phyloP scores from a whole-genome alignment of 2,329 filamentous ascomycete genomes.

The Clarireedia sp. region DNA sequence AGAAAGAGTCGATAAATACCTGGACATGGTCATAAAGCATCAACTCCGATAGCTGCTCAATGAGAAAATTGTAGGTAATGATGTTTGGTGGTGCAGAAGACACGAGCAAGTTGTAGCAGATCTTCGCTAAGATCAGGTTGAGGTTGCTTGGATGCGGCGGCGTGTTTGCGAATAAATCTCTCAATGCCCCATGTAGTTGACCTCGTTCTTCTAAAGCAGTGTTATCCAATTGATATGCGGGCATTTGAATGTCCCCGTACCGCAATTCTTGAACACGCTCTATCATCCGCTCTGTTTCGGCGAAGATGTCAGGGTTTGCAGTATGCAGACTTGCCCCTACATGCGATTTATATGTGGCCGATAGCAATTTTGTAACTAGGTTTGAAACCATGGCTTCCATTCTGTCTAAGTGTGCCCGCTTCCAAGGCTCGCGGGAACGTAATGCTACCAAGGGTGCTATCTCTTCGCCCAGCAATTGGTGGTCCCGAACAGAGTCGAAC shows the following conservation, averaged over 20 bases:
- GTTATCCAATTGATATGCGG: conserved; percentile 15
- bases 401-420: conserved; percentile 16
- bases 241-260: conserved; percentile 13
- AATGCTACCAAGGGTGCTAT: neutral
- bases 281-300: conserved; percentile 15
- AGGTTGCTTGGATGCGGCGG: conserved; percentile 12
- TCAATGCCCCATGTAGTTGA: conserved; percentile 21
- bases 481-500: neutral
- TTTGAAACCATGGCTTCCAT: conserved; percentile 18
- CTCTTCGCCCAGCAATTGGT: conserved; percentile 1
- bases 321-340: neutral
- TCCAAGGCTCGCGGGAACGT: conserved; percentile 17
- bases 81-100: conserved; percentile 55
- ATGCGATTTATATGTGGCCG: conserved; percentile 8
- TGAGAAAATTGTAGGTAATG: conserved; percentile 62
- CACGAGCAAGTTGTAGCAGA: conserved; percentile 58
- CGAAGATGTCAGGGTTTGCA: conserved; percentile 1
- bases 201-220: conserved; percentile 14
- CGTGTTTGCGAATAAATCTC: conserved; percentile 13
- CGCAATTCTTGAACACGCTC: conserved; percentile 14
- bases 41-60: conserved; percentile 53
- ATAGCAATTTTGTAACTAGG: conserved; percentile 21
- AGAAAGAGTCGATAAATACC: conserved; percentile 44
- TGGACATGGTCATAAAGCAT: conserved; percentile 43
- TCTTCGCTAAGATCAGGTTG: conserved; percentile 29